These are phyloP conservation scores for Talaromyces sp. DNA, from an alignment of 2,329 filamentous ascomycete genomes.

Conservation along the genomic window DNA sequence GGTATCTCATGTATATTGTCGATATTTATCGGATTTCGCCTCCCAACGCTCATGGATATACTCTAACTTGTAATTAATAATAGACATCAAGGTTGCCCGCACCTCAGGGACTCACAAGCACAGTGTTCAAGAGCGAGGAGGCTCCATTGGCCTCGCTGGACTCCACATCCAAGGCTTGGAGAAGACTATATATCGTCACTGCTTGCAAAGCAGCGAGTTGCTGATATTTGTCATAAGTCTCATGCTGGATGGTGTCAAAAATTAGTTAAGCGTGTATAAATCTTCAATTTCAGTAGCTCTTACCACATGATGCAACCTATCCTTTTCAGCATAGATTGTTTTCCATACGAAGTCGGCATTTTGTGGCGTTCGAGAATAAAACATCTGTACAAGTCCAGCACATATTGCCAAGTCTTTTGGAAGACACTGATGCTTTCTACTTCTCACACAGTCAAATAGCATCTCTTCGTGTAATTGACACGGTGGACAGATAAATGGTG, in stretches of 20 bases:
- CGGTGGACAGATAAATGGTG: constrained; percentile 15
- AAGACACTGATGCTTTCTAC: constrained; percentile 12
- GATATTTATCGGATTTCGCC: not conserved
- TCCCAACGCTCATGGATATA: not conserved
- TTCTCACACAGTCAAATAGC: constrained; percentile 8
- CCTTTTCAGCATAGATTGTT: constrained; percentile 15
- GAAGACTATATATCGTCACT: constrained; percentile 12
- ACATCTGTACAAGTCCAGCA: constrained; percentile 13
- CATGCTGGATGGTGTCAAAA: not conserved
- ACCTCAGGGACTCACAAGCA: constrained; percentile 1
- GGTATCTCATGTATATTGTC: not conserved
- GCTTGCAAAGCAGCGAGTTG: constrained; percentile 15
- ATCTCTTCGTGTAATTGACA: constrained; percentile 13
- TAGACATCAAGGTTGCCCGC: not conserved
- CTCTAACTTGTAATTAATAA: not conserved
- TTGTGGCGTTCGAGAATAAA: constrained; percentile 8
- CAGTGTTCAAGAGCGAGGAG: not conserved
- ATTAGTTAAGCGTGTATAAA: not conserved
- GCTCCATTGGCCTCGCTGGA: constrained; percentile 10
- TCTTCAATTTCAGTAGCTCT: not conserved
- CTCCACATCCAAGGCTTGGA: constrained; percentile 13
- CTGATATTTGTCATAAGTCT: constrained; percentile 10
- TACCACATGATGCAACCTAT: constrained; percentile 13
- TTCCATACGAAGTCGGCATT: constrained; percentile 14
- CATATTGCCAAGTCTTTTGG: constrained; percentile 16